Conservation (phyloP, 352 stramenopile genomes). For the Pythium phragmitis region DNA sequence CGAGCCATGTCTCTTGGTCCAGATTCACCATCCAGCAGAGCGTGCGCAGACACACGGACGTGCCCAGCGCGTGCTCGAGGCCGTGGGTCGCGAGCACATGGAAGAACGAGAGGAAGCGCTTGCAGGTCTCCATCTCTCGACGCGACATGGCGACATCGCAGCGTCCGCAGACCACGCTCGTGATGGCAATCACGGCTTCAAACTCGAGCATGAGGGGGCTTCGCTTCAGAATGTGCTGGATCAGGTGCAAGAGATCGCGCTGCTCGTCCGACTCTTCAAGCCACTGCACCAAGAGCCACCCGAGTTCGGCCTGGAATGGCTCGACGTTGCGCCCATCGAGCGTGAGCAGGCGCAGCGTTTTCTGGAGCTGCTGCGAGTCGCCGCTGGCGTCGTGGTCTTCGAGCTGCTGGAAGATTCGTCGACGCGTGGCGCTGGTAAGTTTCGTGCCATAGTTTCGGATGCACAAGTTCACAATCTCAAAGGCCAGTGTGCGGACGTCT, state of each 20-base stretch:
- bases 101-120: slow-evolving; percentile 73
- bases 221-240: slow-evolving; percentile 71
- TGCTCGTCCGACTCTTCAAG: slow-evolving; percentile 83
- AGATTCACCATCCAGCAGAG: slow-evolving; percentile 85
- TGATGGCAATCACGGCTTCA: slow-evolving; percentile 69
- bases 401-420: slow-evolving; percentile 57
- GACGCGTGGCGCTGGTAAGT: slow-evolving; percentile 41
- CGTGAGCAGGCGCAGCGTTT: slow-evolving; percentile 59
- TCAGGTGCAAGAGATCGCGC: slow-evolving; percentile 64
- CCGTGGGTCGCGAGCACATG: slow-evolving; percentile 64
- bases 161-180: slow-evolving; percentile 58
- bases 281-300: slow-evolving; percentile 71
- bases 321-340: slow-evolving; percentile 63
- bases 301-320: slow-evolving; percentile 69
- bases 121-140: slow-evolving; percentile 72
- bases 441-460: slow-evolving; percentile 55
- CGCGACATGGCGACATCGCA: slow-evolving; percentile 74
- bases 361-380: slow-evolving; percentile 66
- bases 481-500: slow-evolving; percentile 66
- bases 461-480: slow-evolving; percentile 73
- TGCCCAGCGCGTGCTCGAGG: slow-evolving; percentile 59
- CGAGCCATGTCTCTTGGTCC: slow-evolving; percentile 79
- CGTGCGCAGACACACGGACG: slow-evolving; percentile 60
- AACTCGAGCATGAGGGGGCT: slow-evolving; percentile 55
- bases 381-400: slow-evolving; percentile 40